Evolutionary conservation across 225 moss, liverwort and hornwort species (phyloP).

Genomic region (Bryoerythrophyllum caledonicum): DNA sequence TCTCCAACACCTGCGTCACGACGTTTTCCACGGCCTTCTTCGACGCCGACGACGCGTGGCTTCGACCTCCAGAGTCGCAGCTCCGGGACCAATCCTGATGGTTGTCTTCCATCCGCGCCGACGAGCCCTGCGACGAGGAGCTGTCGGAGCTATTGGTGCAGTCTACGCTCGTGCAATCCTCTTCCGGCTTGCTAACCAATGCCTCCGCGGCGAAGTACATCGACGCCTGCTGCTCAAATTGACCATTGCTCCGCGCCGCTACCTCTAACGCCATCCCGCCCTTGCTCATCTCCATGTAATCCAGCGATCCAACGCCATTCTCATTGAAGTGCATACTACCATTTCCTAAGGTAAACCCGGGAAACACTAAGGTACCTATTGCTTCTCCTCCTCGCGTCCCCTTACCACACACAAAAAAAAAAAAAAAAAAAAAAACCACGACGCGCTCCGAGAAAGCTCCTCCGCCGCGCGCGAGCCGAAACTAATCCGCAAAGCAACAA

Average conservation of each 20-base stretch:
- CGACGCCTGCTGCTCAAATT: constrained; percentile 28
- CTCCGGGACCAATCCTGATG: constrained; percentile 32
- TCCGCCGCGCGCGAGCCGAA: no score
- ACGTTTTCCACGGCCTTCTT: constrained; percentile 55
- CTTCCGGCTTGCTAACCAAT: constrained; percentile 10
- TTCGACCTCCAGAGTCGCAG: constrained; percentile 33
- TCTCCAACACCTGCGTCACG: constrained; percentile 81
- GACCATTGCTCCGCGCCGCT: constrained; percentile 30
- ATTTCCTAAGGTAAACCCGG: constrained; percentile 30
- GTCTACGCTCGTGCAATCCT: constrained; percentile 9
- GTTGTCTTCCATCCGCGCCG: constrained; percentile 26
- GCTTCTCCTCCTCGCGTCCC: not conserved
- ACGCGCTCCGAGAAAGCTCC: no score
- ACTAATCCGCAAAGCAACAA: no score
- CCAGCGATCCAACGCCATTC: constrained; percentile 35
- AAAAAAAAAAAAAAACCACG: no score
- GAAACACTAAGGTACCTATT: constrained; percentile 38
- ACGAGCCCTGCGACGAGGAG: constrained; percentile 41
- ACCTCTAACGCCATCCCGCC: constrained; percentile 20
- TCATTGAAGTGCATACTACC: constrained; percentile 34
- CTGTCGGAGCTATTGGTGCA: constrained; percentile 16
- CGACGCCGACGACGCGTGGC: constrained; percentile 38
- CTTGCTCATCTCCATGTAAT: constrained; percentile 19
- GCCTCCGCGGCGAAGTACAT: constrained; percentile 17
- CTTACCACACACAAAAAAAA: no score